These are phyloP conservation scores for Leccinum aurantiacum DNA, from an alignment of 768 basidiomycete genomes.

Conservation along the genomic window DNA sequence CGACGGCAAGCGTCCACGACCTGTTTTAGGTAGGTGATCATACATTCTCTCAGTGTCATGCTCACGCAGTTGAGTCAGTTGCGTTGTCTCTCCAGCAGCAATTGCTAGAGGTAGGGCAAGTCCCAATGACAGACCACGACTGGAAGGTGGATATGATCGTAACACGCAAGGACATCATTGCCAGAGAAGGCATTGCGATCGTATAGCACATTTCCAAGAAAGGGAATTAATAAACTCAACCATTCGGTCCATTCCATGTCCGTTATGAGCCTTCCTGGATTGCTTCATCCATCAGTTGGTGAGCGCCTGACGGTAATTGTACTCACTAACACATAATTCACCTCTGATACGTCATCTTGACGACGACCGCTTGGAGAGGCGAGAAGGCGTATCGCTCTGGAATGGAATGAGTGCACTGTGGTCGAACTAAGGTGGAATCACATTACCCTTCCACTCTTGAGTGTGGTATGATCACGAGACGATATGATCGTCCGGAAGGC, in stretches of 20 bases:
- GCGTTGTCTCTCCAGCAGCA: conserved; percentile 66
- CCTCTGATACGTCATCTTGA: conserved; percentile 15
- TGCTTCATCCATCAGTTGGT: conserved; percentile 11
- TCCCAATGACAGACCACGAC: conserved; percentile 59
- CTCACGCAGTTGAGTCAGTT: conserved; percentile 41
- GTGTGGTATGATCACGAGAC: conserved; percentile 43
- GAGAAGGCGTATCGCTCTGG: conserved; percentile 42
- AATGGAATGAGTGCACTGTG: conserved; percentile 17
- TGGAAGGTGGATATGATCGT: conserved; percentile 65
- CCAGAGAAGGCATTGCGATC: conserved; percentile 22
- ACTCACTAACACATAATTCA: conserved; percentile 26
- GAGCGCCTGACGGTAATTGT: conserved; percentile 24
- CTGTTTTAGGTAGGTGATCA: conserved; percentile 54
- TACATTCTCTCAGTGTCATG: conserved; percentile 10
- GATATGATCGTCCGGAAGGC: conserved; percentile 44
- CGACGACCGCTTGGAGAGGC: conserved; percentile 34
- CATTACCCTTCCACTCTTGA: conserved; percentile 42
- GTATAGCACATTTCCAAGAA: conserved; percentile 16
- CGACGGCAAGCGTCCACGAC: conserved; percentile 42
- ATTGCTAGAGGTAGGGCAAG: conserved; percentile 46
- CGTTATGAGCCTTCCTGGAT: conserved; percentile 20
- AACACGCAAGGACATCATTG: conserved; percentile 42
- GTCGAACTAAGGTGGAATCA: conserved; percentile 18
- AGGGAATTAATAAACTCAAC: conserved; percentile 5
- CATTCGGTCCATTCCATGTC: conserved; percentile 22